Base-by-base conservation (phyloP, 73 alveolate species). In the Paramecium primaurelia region DNA sequence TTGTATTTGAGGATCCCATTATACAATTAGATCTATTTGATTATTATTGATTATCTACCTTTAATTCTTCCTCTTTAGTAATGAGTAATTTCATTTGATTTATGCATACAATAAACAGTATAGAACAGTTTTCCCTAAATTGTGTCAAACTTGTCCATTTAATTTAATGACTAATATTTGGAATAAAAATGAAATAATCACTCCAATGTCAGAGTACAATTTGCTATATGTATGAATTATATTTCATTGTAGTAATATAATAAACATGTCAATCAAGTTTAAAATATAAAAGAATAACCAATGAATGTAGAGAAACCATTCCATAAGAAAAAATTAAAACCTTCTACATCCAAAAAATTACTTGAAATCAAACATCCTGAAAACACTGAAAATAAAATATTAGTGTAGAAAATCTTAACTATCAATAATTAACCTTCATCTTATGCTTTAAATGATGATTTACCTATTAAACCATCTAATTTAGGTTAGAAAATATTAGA, bases 401-500 rank as follows among this genome's bases (percentile, higher is more conserved):
- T 80, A 38, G 91, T 80, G 18, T 47, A 80, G 8, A 80, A 49
- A 47, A 44, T 80, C 16, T 3, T 80, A 26, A 18, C 71, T 2
- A 44, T 80, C 22, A 80, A 80, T 47, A 42, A 80, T 18, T n/a
- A 36, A 80, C 47, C 91, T 45, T 45, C 77, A 26, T 28, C 49
- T 16, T 42, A 80, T 80, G 37, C 91, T 38, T 14, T 45, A 5
- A 30, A 22, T 36, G 58, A 75, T 1, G 58, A 75, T 25, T 14
- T 75, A 37, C 68, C 60, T 10, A 75, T 38, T 22, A 80, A 49
- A 36, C 91, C 91, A 18, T 45, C 91, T 20, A 80, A 80, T 49
- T 80, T 80, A 14, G 91, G 91, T 14, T 80, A n/a, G 26, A 80
- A 80, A 80, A 80, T 80, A 80, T 28, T 80, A 26, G 77, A 80